Evolutionary conservation across 2,329 filamentous ascomycete genomes (phyloP).

Genomic region (Rugonectria rugulosa): DNA sequence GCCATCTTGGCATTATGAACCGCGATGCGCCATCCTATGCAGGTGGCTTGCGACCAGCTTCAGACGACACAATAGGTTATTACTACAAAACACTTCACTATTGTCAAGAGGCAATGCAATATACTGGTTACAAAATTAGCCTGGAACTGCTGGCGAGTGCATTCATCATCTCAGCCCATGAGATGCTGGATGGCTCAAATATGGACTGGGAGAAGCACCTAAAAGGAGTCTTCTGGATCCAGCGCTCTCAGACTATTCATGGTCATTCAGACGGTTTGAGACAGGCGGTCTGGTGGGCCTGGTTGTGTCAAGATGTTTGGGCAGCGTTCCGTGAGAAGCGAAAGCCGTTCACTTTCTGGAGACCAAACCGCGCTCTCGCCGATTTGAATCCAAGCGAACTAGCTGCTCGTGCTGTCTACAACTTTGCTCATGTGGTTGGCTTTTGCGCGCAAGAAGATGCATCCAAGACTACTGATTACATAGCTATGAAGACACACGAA

Average conservation of each 20-base stretch:
- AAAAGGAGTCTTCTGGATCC: slow-evolving; percentile 72
- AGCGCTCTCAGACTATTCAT: slow-evolving; percentile 66
- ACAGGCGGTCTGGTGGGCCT: slow-evolving; percentile 70
- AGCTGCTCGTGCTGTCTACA: slow-evolving; percentile 59
- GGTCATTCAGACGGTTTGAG: slow-evolving; percentile 64
- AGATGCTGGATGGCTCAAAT: slow-evolving; percentile 66
- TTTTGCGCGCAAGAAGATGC: slow-evolving; percentile 48
- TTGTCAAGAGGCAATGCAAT: slow-evolving; percentile 64
- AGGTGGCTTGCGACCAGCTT: neutral
- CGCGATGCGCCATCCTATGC: neutral
- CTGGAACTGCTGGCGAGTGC: slow-evolving; percentile 66
- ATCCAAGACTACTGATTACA: neutral
- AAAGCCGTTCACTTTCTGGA: slow-evolving; percentile 64
- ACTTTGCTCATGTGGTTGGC: slow-evolving; percentile 63
- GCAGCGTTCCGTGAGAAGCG: slow-evolving; percentile 66
- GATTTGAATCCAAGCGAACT: slow-evolving; percentile 60
- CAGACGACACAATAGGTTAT: slow-evolving; percentile 51
- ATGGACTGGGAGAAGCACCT: slow-evolving; percentile 66
- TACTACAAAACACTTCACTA: slow-evolving; percentile 70
- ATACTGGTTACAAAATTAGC: slow-evolving; percentile 63
- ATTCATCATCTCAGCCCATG: slow-evolving; percentile 67
- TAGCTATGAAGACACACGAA: neutral
- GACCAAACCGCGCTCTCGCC: slow-evolving; percentile 55
- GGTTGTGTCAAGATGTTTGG: slow-evolving; percentile 71
- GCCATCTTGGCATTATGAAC: neutral